Percentiles rank a stretch among this genome's conserved stretches.
Conservation (phyloP, 2,329 filamentous ascomycete genomes). For the Chrysosphaeria jannelii region DNA sequence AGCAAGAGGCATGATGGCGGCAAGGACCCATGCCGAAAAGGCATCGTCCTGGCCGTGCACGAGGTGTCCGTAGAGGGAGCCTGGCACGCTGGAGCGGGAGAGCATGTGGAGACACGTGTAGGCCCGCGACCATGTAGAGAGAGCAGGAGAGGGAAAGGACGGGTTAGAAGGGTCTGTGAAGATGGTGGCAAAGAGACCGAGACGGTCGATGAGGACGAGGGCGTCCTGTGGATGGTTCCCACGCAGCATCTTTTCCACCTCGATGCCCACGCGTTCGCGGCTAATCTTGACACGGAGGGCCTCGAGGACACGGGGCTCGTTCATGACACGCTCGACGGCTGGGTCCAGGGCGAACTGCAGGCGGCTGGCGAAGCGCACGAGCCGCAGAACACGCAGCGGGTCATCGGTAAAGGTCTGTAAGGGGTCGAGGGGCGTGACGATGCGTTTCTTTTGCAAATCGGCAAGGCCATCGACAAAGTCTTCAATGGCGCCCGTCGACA, state of each 20-base stretch:
- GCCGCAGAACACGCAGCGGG: constrained; percentile 55
- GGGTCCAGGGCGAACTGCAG: constrained; percentile 51
- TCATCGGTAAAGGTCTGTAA: constrained; percentile 87
- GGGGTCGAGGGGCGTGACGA: constrained; percentile 65
- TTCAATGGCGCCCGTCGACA: constrained; percentile 50
- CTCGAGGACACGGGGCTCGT: constrained; percentile 41
- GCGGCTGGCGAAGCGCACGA: constrained; percentile 74
- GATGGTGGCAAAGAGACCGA: constrained; percentile 39
- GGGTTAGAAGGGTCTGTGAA: constrained; percentile 31
- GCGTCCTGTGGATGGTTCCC: constrained; percentile 33
- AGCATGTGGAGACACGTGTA: constrained; percentile 33
- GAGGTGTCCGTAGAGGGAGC: constrained; percentile 21
- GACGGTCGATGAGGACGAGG: constrained; percentile 31
- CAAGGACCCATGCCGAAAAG: constrained; percentile 52
- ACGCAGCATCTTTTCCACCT: constrained; percentile 75
- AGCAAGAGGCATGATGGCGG: constrained; percentile 47
- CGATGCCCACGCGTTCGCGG: constrained; percentile 60
- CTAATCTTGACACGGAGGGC: constrained; percentile 74
- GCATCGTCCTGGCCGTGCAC: constrained; percentile 29
- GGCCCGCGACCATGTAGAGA: constrained; percentile 25
- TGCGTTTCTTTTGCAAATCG: constrained; percentile 42
- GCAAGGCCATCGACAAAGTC: constrained; percentile 57
- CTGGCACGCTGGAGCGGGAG: constrained; percentile 12
- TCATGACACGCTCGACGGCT: constrained; percentile 42
- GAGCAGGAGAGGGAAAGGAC: constrained; percentile 21